Percentiles rank a stretch among this genome's conserved stretches.
Conservation (phyloP, 2,329 filamentous ascomycete species). For the Ophiostoma ulmi region DNA sequence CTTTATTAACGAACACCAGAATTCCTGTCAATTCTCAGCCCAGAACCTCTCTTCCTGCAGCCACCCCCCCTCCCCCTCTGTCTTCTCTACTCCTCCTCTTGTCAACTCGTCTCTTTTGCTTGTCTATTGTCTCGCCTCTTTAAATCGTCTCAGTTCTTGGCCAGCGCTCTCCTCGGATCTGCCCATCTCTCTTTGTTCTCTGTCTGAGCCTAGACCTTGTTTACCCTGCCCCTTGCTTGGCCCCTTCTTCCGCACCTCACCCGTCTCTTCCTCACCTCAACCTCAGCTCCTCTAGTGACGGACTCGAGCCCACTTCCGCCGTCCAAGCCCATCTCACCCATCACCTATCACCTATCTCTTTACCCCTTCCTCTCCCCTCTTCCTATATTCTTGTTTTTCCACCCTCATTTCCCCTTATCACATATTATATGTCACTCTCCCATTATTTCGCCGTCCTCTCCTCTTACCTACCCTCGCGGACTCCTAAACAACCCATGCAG, state of each 20-base stretch:
- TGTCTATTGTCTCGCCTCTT: no score
- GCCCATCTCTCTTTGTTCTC: not conserved
- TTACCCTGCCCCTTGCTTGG: not conserved
- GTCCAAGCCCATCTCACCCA: not conserved
- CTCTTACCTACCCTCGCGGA: not conserved
- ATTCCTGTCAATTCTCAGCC: not conserved
- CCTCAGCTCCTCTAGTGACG: conserved; percentile 8
- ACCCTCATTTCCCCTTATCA: not conserved
- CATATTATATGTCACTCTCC: conserved; percentile 8
- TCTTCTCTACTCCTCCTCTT: not conserved
- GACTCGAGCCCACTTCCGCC: conserved; percentile 8
- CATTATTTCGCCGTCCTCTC: not conserved
- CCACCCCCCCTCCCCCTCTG: not conserved
- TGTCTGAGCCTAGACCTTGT: not conserved
- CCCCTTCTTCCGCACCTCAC: no score
- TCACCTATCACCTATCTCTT: not conserved
- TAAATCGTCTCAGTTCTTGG: not conserved
- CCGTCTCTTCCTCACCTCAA: not conserved
- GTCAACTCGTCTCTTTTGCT: not conserved
- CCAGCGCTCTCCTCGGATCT: not conserved
- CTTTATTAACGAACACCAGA: not conserved
- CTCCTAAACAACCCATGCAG: conserved; percentile 41
- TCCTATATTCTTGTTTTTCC: not conserved
- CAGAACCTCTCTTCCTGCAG: not conserved
- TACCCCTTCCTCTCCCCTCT: not conserved